Evolutionary conservation across 192 early-diverging fungal species (phyloP).

Genomic region (Coemansia sp.): DNA sequence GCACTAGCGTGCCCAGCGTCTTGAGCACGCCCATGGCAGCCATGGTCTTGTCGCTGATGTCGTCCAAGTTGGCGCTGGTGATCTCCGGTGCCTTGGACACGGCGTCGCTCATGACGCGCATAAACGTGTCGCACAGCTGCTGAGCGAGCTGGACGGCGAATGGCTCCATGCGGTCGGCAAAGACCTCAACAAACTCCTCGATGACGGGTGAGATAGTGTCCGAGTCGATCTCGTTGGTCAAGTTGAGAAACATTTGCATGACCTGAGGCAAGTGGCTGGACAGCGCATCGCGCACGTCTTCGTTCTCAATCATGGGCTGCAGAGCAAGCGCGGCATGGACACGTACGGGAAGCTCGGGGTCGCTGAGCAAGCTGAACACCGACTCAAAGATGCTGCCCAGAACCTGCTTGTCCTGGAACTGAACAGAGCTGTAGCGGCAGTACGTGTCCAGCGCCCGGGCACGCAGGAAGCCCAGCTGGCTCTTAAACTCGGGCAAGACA

Average conservation of each 20-base stretch:
- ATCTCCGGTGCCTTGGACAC: conserved; percentile 46
- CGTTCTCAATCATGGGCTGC: conserved; percentile 74
- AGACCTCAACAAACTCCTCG: conserved; percentile 89
- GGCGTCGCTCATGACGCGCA: conserved; percentile 79
- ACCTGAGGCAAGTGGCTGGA: conserved; percentile 78
- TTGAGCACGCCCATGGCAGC: conserved; percentile 87
- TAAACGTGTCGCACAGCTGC: conserved; percentile 83
- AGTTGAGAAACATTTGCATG: conserved; percentile 82
- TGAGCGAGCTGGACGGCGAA: conserved; percentile 88
- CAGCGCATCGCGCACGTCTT: conserved; percentile 69
- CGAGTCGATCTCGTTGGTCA: conserved; percentile 92
- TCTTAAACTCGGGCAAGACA: conserved; percentile 89
- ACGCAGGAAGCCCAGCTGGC: conserved; percentile 76
- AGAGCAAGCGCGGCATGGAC: conserved; percentile 83
- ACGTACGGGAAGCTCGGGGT: conserved; percentile 83
- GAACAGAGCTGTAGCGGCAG: conserved; percentile 59
- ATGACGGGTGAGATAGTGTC: conserved; percentile 84
- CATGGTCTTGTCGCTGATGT: conserved; percentile 79
- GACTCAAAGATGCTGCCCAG: conserved; percentile 59
- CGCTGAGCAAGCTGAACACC: conserved; percentile 57
- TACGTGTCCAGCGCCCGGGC: conserved; percentile 65
- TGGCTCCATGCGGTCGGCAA: conserved; percentile 85
- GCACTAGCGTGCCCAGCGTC: conserved; percentile 83
- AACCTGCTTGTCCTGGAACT: conserved; percentile 61
- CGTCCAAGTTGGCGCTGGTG: conserved; percentile 58